Evolutionary conservation across 2,329 filamentous ascomycete species (phyloP).

Genomic region (Trichoderma sp.): DNA sequence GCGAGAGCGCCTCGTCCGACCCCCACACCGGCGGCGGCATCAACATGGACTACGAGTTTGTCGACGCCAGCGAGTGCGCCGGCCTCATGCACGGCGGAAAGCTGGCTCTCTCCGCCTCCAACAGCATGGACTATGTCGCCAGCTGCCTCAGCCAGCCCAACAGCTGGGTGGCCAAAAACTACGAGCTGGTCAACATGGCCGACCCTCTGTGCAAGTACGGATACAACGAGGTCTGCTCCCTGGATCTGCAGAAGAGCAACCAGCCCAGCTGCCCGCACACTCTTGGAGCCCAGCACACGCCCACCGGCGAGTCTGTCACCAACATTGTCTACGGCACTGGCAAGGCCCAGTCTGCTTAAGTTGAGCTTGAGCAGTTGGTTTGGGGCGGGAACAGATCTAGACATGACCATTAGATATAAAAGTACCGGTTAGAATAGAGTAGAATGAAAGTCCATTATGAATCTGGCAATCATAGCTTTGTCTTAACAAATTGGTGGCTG

Average conservation of each 20-base stretch:
- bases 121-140: conserved; percentile 58
- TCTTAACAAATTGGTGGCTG: not conserved
- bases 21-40: conserved; percentile 54
- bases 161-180: conserved; percentile 56
- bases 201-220: conserved; percentile 54
- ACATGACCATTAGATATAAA: conserved; percentile 7
- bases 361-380: not conserved
- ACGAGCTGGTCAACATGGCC: conserved; percentile 55
- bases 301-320: conserved; percentile 45
- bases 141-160: conserved; percentile 50
- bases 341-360: conserved; percentile 30
- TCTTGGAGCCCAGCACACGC: conserved; percentile 40
- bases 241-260: conserved; percentile 52
- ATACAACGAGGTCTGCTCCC: conserved; percentile 52
- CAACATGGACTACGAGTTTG: conserved; percentile 53
- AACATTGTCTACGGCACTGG: conserved; percentile 57
- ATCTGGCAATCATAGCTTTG: not conserved
- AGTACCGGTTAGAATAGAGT: conserved; percentile 14
- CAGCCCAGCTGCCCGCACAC: conserved; percentile 53
- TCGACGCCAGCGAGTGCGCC: conserved; percentile 51
- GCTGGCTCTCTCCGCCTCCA: conserved; percentile 57
- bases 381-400: conserved; percentile 8
- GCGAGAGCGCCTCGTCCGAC: conserved; percentile 49
- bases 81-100: conserved; percentile 52
- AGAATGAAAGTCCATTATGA: conserved; percentile 15